Evolutionary conservation across 2,329 filamentous ascomycete genomes (phyloP).

Genomic region (Chaetomium sp.): DNA sequence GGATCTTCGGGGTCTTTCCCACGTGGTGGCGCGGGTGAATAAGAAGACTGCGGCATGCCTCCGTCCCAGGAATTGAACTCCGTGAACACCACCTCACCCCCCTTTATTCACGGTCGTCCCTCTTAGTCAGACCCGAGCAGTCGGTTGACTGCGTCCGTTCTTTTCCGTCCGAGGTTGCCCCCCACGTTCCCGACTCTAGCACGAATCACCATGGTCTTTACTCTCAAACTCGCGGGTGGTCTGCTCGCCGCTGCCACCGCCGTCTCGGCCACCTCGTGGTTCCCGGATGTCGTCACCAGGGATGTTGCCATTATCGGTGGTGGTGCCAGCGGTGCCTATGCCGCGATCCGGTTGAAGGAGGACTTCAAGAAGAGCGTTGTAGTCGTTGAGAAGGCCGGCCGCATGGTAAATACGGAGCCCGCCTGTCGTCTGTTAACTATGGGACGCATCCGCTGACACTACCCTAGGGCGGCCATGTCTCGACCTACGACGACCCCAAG

Average conservation of each 20-base stretch:
- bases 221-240: conserved; percentile 8
- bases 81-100: neutral
- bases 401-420: conserved; percentile 37
- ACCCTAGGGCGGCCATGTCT: conserved; percentile 51
- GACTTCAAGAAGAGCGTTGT: conserved; percentile 41
- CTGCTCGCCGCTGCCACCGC: conserved; percentile 18
- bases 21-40: conserved; percentile 15
- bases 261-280: conserved; percentile 6
- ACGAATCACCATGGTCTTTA: conserved; percentile 5
- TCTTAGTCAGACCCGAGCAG: neutral
- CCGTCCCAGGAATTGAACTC: neutral
- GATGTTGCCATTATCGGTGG: conserved; percentile 45
- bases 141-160: conserved; percentile 24
- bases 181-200: neutral
- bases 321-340: conserved; percentile 44
- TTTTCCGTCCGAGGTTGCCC: neutral
- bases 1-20: conserved; percentile 2
- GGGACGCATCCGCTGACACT: conserved; percentile 19
- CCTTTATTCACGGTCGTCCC: neutral
- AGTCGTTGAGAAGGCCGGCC: conserved; percentile 42
- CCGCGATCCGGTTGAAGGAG: conserved; percentile 43
- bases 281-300: conserved; percentile 6
- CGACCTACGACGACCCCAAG: conserved; percentile 51
- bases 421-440: neutral
- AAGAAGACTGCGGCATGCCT: conserved; percentile 4